Conservation (phyloP, 2,329 filamentous ascomycete genomes). For the Alternaria viburni region DNA sequence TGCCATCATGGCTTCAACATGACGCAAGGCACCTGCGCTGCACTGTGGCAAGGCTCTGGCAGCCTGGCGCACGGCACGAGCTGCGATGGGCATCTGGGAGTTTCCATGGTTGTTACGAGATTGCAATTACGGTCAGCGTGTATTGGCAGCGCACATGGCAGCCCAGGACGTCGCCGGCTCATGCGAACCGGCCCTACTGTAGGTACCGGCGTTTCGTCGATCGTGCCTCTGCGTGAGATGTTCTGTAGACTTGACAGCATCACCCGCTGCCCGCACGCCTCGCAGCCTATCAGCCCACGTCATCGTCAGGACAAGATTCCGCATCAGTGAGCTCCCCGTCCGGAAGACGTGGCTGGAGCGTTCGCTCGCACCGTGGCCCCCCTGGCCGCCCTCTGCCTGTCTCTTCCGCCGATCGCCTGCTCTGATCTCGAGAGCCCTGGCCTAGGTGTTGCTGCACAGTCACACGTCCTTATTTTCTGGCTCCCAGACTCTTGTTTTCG, state of each 20-base stretch:
- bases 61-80: background rate
- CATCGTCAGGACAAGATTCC: conserved; percentile 2
- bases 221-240: conserved; percentile 9
- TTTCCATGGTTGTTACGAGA: background rate
- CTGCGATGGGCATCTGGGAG: background rate
- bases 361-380: background rate
- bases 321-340: conserved; percentile 1
- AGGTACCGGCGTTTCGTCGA: conserved; percentile 12
- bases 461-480: conserved; percentile 12
- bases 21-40: background rate
- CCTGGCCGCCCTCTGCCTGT: background rate
- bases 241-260: conserved; percentile 11
- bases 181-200: conserved; percentile 17
- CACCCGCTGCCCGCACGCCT: conserved; percentile 3
- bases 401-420: conserved; percentile 12
- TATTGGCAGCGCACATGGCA: background rate
- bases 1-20: background rate
- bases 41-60: background rate
- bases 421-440: conserved; percentile 8
- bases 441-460: conserved; percentile 7
- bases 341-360: conserved; percentile 3
- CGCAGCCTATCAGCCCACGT: conserved; percentile 5
- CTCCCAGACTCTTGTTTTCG: conserved; percentile 14
- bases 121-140: background rate
- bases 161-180: background rate